Percentiles rank a stretch among this genome's conserved stretches.
These are phyloP conservation scores for Fusarium continuum DNA, from an alignment of 2,329 filamentous ascomycete species.

Conservation along the genomic window DNA sequence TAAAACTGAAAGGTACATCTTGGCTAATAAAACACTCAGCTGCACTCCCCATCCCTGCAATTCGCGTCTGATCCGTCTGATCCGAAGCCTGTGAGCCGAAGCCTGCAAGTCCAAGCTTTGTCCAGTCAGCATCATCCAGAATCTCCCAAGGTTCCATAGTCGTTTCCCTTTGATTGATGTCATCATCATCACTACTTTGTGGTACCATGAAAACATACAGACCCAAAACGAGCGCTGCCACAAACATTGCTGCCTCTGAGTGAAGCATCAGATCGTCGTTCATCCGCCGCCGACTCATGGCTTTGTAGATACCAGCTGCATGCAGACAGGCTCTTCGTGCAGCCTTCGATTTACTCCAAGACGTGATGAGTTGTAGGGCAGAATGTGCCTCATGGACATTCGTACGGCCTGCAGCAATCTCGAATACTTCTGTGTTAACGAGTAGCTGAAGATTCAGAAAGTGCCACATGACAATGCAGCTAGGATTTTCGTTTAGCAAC, in stretches of 20 bases:
- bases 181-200: background rate
- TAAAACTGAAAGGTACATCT: conserved; percentile 1
- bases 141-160: conserved; percentile 14
- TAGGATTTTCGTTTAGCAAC: conserved; percentile 3
- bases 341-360: conserved; percentile 1
- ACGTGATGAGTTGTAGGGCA: background rate
- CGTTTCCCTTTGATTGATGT: too few relatives aligned
- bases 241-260: conserved; percentile 2
- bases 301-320: background rate
- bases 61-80: too few relatives aligned
- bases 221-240: background rate
- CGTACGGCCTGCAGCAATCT: background rate
- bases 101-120: background rate
- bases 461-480: conserved; percentile 13
- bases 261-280: conserved; percentile 4
- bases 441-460: background rate
- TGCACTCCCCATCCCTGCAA: too few relatives aligned
- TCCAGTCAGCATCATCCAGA: conserved; percentile 10
- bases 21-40: too few relatives aligned
- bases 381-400: background rate
- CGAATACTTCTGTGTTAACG: conserved; percentile 1
- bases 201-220: background rate
- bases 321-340: conserved; percentile 7
- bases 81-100: too few relatives aligned
- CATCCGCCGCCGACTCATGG: conserved; percentile 1